Evolutionary conservation across 352 stramenopile species (phyloP).

Genomic region (Pythium pectinolyticum): DNA sequence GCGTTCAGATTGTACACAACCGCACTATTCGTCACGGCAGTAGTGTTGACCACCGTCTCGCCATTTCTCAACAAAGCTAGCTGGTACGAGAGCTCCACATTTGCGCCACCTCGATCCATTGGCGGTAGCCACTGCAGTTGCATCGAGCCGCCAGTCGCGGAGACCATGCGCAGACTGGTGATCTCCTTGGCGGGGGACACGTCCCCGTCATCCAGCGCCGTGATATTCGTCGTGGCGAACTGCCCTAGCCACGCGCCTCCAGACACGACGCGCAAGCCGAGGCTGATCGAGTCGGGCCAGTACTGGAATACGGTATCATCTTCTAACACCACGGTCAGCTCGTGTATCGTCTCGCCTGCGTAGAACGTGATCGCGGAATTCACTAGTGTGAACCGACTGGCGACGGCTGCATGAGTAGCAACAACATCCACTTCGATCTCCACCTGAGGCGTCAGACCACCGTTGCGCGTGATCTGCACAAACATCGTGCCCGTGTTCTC

Average conservation of each 20-base stretch:
- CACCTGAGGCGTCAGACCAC: conserved; percentile 30
- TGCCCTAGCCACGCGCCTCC: conserved; percentile 36
- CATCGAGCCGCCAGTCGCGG: conserved; percentile 43
- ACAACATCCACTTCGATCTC: conserved; percentile 31
- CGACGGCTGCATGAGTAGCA: conserved; percentile 12
- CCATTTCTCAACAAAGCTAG: conserved; percentile 26
- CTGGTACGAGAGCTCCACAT: conserved; percentile 32
- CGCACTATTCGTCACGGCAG: background rate
- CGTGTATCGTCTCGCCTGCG: conserved; percentile 23
- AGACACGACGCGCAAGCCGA: conserved; percentile 42
- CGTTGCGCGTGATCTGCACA: conserved; percentile 34
- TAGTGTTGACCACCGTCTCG: conserved; percentile 16
- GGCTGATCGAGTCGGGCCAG: conserved; percentile 35
- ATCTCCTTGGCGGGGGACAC: conserved; percentile 49
- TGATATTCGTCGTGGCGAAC: conserved; percentile 29
- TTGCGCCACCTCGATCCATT: conserved; percentile 35
- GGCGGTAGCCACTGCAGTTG: conserved; percentile 44
- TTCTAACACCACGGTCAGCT: conserved; percentile 33
- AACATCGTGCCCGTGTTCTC: conserved; percentile 35
- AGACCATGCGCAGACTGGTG: conserved; percentile 27
- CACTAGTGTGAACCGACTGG: conserved; percentile 38
- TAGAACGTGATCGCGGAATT: conserved; percentile 37
- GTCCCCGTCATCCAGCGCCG: conserved; percentile 52
- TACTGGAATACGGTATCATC: conserved; percentile 48
- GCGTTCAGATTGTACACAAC: conserved; percentile 44